These are phyloP conservation scores for Eucalyptus microcorys DNA, from an alignment of 345 rosid genomes.

Conservation along the genomic window DNA sequence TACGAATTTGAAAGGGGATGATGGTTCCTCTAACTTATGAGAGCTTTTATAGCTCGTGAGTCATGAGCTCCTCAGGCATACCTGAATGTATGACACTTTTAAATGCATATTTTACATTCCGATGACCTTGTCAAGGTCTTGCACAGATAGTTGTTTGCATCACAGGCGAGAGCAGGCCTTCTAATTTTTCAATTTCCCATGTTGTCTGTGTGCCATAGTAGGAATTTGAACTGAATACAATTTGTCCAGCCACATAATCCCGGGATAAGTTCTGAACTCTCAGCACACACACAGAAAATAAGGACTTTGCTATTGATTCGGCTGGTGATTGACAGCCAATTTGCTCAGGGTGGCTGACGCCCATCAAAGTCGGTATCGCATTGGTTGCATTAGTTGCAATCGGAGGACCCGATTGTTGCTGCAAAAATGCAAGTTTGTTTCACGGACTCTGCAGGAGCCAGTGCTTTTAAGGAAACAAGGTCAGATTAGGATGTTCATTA, in stretches of 20 bases:
- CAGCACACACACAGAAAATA: not conserved
- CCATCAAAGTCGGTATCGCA: too few relatives aligned
- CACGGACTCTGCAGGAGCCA: not conserved
- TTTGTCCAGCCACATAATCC: not conserved
- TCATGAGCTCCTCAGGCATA: not conserved
- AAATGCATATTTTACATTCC: not conserved
- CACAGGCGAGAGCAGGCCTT: not conserved
- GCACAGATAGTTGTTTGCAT: not conserved
- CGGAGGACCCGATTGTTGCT: not conserved
- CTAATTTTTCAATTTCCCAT: not conserved
- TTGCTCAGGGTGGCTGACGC: not conserved
- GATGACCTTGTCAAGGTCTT: not conserved
- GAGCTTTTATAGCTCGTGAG: not conserved
- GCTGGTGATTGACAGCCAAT: not conserved
- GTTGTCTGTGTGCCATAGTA: not conserved
- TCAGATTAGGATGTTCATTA: not conserved
- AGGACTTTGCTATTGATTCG: not conserved
- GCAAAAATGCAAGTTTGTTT: not conserved
- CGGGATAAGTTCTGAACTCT: not conserved
- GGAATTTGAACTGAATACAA: not conserved
- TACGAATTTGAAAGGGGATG: constrained; percentile 2
- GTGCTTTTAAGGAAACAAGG: not conserved
- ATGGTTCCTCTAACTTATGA: not conserved
- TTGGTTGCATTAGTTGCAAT: not conserved
- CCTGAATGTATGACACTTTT: not conserved